Percentiles rank a stretch among this genome's conserved stretches.
phyloP scores from a whole-genome alignment of 176 grass and related monocot genomes.

The Eragrostis curvula region DNA sequence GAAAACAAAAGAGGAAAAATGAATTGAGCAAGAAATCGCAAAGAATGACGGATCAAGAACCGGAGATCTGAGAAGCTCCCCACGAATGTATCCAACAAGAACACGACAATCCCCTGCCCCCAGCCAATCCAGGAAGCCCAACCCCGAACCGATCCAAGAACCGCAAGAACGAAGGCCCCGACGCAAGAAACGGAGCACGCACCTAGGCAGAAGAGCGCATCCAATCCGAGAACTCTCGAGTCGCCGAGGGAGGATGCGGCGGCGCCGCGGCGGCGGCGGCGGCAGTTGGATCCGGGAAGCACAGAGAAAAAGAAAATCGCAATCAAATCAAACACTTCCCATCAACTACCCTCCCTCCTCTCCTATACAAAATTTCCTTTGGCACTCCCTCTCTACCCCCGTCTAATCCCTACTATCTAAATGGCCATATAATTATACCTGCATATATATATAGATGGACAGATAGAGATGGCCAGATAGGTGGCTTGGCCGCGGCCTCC shows the following conservation, averaged over 20 bases:
- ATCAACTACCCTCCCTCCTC: constrained; percentile 10
- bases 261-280: background rate
- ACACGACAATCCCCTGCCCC: constrained; percentile 3
- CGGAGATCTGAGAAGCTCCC: constrained; percentile 1
- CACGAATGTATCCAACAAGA: background rate
- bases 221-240: background rate
- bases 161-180: background rate
- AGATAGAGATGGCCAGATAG: background rate
- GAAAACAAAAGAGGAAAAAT: background rate
- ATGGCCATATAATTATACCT: constrained; percentile 33
- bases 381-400: background rate
- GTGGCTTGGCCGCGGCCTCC: background rate
- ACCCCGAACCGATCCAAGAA: background rate
- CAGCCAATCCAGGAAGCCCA: background rate
- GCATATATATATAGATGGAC: constrained; percentile 34
- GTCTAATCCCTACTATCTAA: constrained; percentile 8
- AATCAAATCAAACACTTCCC: constrained; percentile 30
- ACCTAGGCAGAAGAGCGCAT: constrained; percentile 34
- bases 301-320: constrained; percentile 1
- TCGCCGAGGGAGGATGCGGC: background rate
- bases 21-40: constrained; percentile 25
- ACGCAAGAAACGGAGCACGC: constrained; percentile 14
- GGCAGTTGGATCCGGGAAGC: constrained; percentile 32
- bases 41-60: constrained; percentile 3
- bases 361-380: constrained; percentile 10